Evolutionary conservation across 305 asterid species (phyloP).

Genomic region (Fraxinus paxiana): DNA sequence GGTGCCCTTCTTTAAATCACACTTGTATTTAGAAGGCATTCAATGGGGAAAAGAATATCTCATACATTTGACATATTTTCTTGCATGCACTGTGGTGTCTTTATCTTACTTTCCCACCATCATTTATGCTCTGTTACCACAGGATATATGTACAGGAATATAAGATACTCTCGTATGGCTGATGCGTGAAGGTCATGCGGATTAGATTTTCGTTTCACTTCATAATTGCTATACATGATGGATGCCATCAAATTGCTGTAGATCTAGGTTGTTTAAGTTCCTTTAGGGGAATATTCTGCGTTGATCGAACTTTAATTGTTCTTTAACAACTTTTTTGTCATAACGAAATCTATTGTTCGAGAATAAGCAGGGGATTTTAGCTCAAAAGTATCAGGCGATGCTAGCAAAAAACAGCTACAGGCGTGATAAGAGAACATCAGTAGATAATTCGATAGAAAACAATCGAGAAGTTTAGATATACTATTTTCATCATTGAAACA

Average conservation of each 20-base stretch:
- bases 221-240: not conserved
- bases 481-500: not conserved
- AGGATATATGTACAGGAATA: not conserved
- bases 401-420: not conserved
- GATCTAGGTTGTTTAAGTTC: not conserved
- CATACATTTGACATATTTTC: not conserved
- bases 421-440: not conserved
- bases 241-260: not conserved
- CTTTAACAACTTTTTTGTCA: not conserved
- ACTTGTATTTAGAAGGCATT: not conserved
- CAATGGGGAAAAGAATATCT: not conserved
- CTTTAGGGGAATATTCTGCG: not conserved
- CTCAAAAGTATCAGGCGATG: not conserved
- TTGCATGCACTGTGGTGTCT: not conserved
- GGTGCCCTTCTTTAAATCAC: conserved; percentile 5
- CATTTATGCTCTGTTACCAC: not conserved
- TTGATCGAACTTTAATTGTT: not conserved
- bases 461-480: not conserved
- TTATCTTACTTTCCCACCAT: not conserved
- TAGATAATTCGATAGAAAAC: not conserved
- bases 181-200: not conserved
- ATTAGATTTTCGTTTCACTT: not conserved
- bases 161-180: not conserved
- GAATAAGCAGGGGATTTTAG: not conserved
- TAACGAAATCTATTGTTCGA: not conserved